Conservation (phyloP, 139 green algal species). For the Picochlorum sp. region DNA sequence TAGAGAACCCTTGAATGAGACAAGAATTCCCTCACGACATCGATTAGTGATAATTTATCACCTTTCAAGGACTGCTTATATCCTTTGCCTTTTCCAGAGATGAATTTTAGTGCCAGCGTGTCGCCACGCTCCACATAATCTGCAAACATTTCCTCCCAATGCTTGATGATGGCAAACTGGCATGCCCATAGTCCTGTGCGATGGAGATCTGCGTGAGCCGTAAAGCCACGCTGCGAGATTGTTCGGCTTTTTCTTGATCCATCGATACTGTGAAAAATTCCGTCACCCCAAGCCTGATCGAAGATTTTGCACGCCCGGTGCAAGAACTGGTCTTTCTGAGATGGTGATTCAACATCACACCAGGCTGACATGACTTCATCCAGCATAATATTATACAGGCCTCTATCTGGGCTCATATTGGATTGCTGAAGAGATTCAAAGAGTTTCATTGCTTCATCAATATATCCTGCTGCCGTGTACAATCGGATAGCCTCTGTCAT, state of each 20-base stretch:
- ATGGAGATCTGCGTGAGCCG: not conserved
- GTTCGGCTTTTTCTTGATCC: not conserved
- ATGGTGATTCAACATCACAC: not conserved
- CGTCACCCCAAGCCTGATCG: not conserved
- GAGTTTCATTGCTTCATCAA: not conserved
- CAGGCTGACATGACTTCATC: constrained; percentile 4
- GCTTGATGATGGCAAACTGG: constrained; percentile 7
- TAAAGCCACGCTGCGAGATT: not conserved
- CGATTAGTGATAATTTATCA: not conserved
- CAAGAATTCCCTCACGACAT: not conserved
- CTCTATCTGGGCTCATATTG: not conserved
- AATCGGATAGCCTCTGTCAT: constrained; percentile 73
- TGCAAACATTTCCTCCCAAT: not conserved
- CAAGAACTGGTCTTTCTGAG: not conserved
- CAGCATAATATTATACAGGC: not conserved
- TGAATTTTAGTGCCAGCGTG: not conserved
- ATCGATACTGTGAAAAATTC: not conserved
- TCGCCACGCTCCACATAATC: not conserved
- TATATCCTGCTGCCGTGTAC: constrained; percentile 14
- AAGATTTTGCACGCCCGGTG: not conserved
- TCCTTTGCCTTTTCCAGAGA: not conserved
- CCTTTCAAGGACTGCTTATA: not conserved
- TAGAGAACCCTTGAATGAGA: not conserved
- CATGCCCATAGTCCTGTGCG: constrained; percentile 1
- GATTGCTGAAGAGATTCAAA: not conserved